These are phyloP conservation scores for Xylaria grammica DNA, from an alignment of 495 filamentous ascomycete species.

Conservation along the genomic window DNA sequence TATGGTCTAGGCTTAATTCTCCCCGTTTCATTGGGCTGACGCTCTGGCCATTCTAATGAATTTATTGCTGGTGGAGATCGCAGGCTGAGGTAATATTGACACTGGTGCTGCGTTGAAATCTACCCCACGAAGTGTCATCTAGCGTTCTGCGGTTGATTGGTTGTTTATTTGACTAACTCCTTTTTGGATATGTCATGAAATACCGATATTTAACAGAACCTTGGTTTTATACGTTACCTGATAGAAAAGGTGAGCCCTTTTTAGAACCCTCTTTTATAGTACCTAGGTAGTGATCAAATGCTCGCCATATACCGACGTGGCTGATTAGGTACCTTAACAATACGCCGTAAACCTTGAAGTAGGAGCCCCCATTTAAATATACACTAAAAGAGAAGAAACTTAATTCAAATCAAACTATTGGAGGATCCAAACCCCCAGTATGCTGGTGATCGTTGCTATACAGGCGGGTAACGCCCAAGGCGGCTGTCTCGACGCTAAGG, in stretches of 20 bases:
- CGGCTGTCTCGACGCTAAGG: slow-evolving; percentile 17
- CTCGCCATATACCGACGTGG: slow-evolving; percentile 1
- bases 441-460: slow-evolving; percentile 21
- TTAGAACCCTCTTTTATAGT: neutral
- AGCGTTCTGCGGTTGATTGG: neutral
- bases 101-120: no score
- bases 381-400: neutral
- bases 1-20: no score
- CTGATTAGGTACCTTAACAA: neutral
- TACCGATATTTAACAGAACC: no score
- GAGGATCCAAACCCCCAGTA: neutral
- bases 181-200: no score
- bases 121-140: no score
- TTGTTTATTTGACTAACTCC: neutral
- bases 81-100: no score
- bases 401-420: neutral
- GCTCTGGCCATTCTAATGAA: no score
- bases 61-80: no score
- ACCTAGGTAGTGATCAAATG: no score
- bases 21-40: no score
- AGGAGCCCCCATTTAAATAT: neutral
- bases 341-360: neutral
- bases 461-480: slow-evolving; percentile 15
- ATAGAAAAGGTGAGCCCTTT: neutral
- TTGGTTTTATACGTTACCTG: slow-evolving; percentile 3